Evolutionary conservation across 441 rosid genomes (phyloP), one percentile per base, ranked within the genome.

Genomic region (Jatropha podagrica): DNA sequence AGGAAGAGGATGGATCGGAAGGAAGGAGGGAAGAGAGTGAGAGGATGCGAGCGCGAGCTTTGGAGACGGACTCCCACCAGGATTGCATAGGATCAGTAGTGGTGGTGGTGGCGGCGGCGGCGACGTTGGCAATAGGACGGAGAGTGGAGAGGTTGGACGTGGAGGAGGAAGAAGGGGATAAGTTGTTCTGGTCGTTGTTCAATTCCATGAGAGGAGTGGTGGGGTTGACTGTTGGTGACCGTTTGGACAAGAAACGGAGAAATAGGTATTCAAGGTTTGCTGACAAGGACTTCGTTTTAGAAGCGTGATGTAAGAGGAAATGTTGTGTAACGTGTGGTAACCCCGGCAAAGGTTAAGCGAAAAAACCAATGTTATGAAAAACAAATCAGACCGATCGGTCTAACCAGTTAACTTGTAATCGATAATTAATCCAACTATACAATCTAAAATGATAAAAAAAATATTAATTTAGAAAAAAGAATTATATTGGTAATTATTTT

Each of bases 1-100:
- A 76, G 62, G 85, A 78, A n/a, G 79, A 74, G 69, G 65, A 26
- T 12, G 76, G 74, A 66, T 71, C 70, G 55, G 79, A 74, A 0
- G 90, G 83, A 78, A 92, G 88, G 73, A 92, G 79, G 55, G 88
- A 64, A 20, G 97, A 86, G 6, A 94, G 90, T 14, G 94, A 74
- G 73, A 92, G 90, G 73, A 94, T 88, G 56, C 86, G 90, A 63
- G 98, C 78, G 41, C 95, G 93, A 26, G 94, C 95, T 81, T 90
- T 92, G 56, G 98, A 94, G 77, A 94, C 81, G 49, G 97, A 90
- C 77, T 94, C 98, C 97, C 97, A 94, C 97, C 97, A 92, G 2
- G 98, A 90, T 65, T 94, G 98, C 93, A 92, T 88, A 4, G 97
- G 94, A 74, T 94, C 94, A 71, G 82, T 70, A 58, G 85, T 81